Conservation (phyloP, 208 protist species). For the Leishmania guyanensis region DNA sequence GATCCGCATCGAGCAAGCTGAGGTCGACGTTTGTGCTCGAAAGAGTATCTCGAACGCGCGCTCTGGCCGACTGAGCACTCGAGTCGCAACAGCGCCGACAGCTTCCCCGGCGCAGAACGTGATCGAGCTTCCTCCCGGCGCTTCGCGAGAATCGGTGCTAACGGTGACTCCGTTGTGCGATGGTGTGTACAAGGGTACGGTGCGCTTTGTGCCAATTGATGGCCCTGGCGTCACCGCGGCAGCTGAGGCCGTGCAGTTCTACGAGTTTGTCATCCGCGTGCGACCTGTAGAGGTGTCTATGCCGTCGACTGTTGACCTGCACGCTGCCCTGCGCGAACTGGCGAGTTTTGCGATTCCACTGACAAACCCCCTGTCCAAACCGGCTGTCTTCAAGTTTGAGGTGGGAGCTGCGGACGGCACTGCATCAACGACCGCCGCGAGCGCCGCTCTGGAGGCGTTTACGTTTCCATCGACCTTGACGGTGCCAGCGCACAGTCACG, state of each 20-base stretch:
- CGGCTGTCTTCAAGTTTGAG: constrained; percentile 65
- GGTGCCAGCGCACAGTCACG: constrained; percentile 65
- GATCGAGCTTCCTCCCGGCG: constrained; percentile 88
- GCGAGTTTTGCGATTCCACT: constrained; percentile 76
- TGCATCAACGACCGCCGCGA: constrained; percentile 10
- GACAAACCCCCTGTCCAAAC: constrained; percentile 88
- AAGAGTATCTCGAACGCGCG: neutral
- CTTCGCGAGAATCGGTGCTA: constrained; percentile 70
- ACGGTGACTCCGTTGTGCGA: constrained; percentile 85
- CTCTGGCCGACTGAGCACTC: constrained; percentile 52
- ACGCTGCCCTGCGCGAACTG: constrained; percentile 75
- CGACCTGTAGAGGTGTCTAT: constrained; percentile 25
- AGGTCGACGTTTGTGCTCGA: neutral
- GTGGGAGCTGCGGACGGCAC: constrained; percentile 50
- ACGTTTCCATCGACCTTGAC: constrained; percentile 56
- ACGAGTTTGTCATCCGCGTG: constrained; percentile 77
- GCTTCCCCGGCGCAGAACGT: constrained; percentile 11
- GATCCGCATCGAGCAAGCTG: constrained; percentile 2
- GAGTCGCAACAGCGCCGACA: neutral
- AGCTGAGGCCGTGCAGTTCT: constrained; percentile 81
- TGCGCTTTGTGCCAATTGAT: constrained; percentile 61
- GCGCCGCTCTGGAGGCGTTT: constrained; percentile 41
- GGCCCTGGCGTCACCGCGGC: constrained; percentile 33
- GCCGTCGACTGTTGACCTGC: constrained; percentile 65
- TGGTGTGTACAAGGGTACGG: constrained; percentile 66